Percentiles rank a stretch among this genome's conserved stretches.
These are phyloP conservation scores for Saccharomyces eubayanus DNA, from an alignment of 805 yeast species.

Conservation along the genomic window DNA sequence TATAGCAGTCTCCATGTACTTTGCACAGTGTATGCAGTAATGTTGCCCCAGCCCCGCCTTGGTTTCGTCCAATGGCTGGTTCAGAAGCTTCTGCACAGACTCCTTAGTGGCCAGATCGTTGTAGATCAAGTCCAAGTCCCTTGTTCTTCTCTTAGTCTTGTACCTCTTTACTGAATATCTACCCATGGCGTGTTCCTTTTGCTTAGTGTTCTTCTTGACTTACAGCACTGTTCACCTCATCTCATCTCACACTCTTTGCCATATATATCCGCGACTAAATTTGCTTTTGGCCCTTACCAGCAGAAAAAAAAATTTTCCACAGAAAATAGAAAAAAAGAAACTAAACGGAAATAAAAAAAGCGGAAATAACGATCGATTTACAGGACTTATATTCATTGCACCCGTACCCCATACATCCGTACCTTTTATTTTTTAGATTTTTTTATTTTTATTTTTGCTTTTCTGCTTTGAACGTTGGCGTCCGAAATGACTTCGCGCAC, in stretches of 20 bases:
- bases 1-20: slow-evolving; percentile 71
- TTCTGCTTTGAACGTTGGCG: no score
- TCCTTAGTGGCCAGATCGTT: slow-evolving; percentile 61
- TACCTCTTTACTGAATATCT: slow-evolving; percentile 79
- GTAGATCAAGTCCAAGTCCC: slow-evolving; percentile 76
- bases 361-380: background rate
- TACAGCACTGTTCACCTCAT: background rate
- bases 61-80: slow-evolving; percentile 82
- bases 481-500: background rate
- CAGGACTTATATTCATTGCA: background rate
- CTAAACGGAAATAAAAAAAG: background rate
- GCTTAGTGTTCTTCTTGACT: background rate
- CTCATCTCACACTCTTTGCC: background rate
- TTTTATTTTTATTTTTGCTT: background rate
- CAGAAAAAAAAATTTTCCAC: background rate
- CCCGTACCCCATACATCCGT: slow-evolving; percentile 1
- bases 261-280: background rate
- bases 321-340: background rate
- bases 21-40: slow-evolving; percentile 91
- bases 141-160: slow-evolving; percentile 81
- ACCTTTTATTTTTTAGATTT: background rate
- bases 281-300: background rate
- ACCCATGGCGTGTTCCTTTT: slow-evolving; percentile 47
- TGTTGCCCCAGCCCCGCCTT: slow-evolving; percentile 92
- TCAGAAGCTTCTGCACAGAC: slow-evolving; percentile 55